Evolutionary conservation across 2,329 filamentous ascomycete species (phyloP).

Genomic region (Clonostachys rhizophaga): DNA sequence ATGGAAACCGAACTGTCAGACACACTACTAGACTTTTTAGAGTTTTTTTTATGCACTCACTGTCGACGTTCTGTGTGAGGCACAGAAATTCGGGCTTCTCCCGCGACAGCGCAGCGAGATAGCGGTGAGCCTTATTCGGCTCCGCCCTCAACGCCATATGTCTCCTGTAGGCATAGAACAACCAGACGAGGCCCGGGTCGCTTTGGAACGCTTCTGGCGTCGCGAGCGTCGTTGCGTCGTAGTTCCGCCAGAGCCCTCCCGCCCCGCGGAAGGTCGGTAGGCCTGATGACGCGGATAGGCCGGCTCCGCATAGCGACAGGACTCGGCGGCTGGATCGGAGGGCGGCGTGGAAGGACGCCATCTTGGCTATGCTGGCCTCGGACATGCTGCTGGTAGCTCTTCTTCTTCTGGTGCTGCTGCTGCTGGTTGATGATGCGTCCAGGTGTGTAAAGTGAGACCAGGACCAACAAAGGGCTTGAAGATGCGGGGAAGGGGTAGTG

Average conservation of each 20-base stretch:
- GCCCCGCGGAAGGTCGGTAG: constrained; percentile 79
- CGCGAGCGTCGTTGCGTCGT: constrained; percentile 69
- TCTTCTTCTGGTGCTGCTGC: too few relatives aligned
- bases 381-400: too few relatives aligned
- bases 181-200: constrained; percentile 81
- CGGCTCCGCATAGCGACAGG: constrained; percentile 56
- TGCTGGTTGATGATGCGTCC: too few relatives aligned
- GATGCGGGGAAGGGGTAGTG: too few relatives aligned
- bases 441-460: too few relatives aligned
- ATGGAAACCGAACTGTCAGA: neutral
- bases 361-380: constrained; percentile 11
- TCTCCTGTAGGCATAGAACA: constrained; percentile 81
- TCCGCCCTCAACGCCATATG: constrained; percentile 72
- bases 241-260: constrained; percentile 79
- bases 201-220: constrained; percentile 71
- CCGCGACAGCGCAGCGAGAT: constrained; percentile 69
- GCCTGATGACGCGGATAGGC: constrained; percentile 54
- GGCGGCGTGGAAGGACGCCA: constrained; percentile 38
- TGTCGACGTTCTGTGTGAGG: constrained; percentile 85
- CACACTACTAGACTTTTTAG: neutral
- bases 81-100: constrained; percentile 58
- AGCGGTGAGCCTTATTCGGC: constrained; percentile 76
- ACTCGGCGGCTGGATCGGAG: constrained; percentile 42
- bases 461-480: neutral
- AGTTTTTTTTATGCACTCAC: constrained; percentile 26